Evolutionary conservation across 1,139 yeast species (phyloP), one percentile per base, ranked within the genome.

Genomic region (Eremothecium gossypii): DNA sequence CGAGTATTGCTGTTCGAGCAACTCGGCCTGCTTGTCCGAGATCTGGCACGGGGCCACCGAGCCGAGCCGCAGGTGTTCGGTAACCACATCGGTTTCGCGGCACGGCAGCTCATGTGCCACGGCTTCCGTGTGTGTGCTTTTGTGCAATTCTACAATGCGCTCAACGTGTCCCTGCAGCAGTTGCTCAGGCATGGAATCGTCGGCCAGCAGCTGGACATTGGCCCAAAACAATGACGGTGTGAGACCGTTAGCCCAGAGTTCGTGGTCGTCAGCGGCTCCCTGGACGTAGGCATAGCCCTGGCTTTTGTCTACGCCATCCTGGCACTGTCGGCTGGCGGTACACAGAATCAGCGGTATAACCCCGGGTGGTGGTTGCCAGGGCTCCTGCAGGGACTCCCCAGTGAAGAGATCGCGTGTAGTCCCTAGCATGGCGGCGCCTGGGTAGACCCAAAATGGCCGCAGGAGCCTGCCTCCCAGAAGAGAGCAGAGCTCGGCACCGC

Each of bases 181-280:
- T 7, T 62, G 58, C 36, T 69, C 70, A 3, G 71, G 54, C 37
- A 62, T 56, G 2, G 65, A 60, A 1, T 63, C 49, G 14, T 63
- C 56, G 7, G 65, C 64, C 11, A 78, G 55, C 2, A 50, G 33
- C 0, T 61, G 61, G 2, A 61, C 46, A 41, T 71, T 56, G 1
- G 59, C 46, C 95, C 95, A 86, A 43, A 83, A 74, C 11, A 73
- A 41, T 1, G 57, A 52, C 0, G 91, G 77, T 1, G 69, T 71
- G 23, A 86, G 60, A 0, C 70, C 69, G 5, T 65, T 57, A 0
- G 87, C 78, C 96, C 96, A 87, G 23, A 81, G 66, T 54, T 87
- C 96, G 57, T 87, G 95, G 54, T 87, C 96, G 60, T 87, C 96
- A 0, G 93, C 96, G 0, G 95, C 87, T 1, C 96, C 96, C 61